Conservation (phyloP, 176 grass and related monocot genomes). For the Eremochloa ophiuroides region DNA sequence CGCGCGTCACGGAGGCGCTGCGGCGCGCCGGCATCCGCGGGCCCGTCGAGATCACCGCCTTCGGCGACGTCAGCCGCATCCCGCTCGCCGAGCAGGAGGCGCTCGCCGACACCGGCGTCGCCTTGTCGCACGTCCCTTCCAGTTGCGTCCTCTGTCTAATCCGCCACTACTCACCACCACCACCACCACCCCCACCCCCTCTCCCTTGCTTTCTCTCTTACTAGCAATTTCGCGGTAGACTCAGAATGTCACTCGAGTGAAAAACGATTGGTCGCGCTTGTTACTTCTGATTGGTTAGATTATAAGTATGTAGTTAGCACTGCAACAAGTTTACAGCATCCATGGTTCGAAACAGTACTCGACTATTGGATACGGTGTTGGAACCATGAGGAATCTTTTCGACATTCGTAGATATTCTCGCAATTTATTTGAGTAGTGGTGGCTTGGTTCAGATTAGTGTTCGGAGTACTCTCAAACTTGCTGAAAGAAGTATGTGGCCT, state of each 20-base stretch:
- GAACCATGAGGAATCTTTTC: not conserved
- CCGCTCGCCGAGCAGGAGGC: constrained; percentile 27
- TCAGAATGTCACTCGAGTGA: not conserved
- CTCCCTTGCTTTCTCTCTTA: not conserved
- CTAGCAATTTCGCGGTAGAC: not conserved
- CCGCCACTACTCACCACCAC: too few relatives aligned
- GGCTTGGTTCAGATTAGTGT: not conserved
- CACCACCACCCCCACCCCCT: too few relatives aligned
- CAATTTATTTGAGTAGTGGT: not conserved
- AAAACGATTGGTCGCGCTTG: not conserved
- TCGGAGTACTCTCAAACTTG: not conserved
- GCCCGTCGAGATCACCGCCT: constrained; percentile 55
- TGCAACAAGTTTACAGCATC: not conserved
- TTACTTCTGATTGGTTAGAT: not conserved
- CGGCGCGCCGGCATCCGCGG: constrained; percentile 48
- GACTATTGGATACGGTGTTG: not conserved
- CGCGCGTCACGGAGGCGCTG: constrained; percentile 46
- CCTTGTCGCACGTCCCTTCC: constrained; percentile 50
- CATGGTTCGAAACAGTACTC: not conserved
- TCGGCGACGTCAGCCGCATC: constrained; percentile 44
- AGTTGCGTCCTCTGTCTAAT: constrained; percentile 32
- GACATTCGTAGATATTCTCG: not conserved
- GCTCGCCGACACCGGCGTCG: constrained; percentile 45
- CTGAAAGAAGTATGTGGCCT: not conserved
- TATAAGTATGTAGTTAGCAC: not conserved